Conservation (phyloP, 2,329 filamentous ascomycete genomes). For the Nothophaeocryptopus gaeumannii region DNA sequence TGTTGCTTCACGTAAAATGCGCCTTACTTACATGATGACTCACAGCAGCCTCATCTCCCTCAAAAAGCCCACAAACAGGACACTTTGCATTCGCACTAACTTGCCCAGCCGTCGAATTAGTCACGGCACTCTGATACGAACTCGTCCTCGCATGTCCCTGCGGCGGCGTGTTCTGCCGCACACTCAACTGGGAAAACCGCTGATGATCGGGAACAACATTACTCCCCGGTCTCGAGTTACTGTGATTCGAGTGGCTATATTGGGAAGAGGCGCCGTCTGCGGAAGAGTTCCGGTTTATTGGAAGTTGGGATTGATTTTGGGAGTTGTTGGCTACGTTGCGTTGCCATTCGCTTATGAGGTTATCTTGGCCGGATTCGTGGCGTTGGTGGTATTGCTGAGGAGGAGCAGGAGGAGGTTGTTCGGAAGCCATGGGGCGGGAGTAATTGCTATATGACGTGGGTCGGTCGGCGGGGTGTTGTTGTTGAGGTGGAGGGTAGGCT, state of each 20-base stretch:
- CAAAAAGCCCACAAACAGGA: slow-evolving; percentile 33
- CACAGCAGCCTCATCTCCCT: slow-evolving; percentile 36
- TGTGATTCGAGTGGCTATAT: slow-evolving; percentile 5
- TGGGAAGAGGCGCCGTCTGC: slow-evolving; percentile 9
- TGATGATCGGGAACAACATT: slow-evolving; percentile 24
- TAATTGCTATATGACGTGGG: not conserved
- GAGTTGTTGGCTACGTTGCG: no score
- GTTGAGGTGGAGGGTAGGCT: slow-evolving; percentile 18
- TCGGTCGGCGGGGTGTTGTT: slow-evolving; percentile 14
- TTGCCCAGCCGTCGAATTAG: not conserved
- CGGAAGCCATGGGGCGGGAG: no score
- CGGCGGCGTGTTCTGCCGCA: slow-evolving; percentile 12
- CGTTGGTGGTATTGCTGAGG: no score
- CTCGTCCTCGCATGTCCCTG: not conserved
- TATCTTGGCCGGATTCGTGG: no score
- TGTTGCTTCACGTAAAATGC: slow-evolving; percentile 27
- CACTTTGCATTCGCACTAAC: slow-evolving; percentile 22
- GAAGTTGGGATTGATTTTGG: no score
- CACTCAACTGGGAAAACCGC: slow-evolving; percentile 20
- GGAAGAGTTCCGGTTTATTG: no score
- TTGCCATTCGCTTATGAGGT: no score
- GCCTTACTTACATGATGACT: slow-evolving; percentile 33
- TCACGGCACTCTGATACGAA: not conserved
- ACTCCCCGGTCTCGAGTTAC: slow-evolving; percentile 14
- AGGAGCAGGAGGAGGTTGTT: no score